Evolutionary conservation across 1,284 basidiomycete species (phyloP).

Genomic region (Trametes pubescens): DNA sequence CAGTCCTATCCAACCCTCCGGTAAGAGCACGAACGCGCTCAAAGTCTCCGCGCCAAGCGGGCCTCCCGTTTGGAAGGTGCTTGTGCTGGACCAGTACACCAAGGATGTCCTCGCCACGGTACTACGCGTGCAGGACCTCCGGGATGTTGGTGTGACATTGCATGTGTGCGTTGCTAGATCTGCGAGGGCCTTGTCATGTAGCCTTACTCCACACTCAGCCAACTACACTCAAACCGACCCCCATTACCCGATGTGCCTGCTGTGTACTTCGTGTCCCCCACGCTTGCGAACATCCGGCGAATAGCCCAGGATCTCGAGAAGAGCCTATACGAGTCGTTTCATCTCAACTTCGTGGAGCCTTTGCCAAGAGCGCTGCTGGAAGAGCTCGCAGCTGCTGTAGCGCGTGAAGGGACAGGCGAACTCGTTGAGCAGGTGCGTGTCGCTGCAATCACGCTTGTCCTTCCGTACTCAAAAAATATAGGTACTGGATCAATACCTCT

Average conservation of each 20-base stretch:
- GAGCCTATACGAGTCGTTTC: conserved; percentile 90
- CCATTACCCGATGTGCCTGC: conserved; percentile 96
- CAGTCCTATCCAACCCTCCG: conserved; percentile 41
- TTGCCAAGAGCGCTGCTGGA: conserved; percentile 90
- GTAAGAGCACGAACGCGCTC: conserved; percentile 48
- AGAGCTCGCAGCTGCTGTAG: conserved; percentile 91
- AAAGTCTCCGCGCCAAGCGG: conserved; percentile 63
- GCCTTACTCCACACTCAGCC: conserved; percentile 57
- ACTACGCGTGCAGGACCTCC: conserved; percentile 93
- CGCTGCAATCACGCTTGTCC: neutral
- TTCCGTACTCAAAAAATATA: conserved; percentile 40
- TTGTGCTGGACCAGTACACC: conserved; percentile 94
- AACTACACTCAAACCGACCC: conserved; percentile 90
- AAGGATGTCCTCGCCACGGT: conserved; percentile 97
- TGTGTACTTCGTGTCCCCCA: conserved; percentile 96
- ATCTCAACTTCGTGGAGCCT: conserved; percentile 95
- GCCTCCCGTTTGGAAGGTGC: conserved; percentile 95
- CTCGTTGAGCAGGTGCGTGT: conserved; percentile 76
- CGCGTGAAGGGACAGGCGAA: conserved; percentile 86
- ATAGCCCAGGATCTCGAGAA: conserved; percentile 92
- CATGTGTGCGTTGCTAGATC: conserved; percentile 77
- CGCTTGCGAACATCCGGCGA: conserved; percentile 84
- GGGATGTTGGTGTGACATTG: conserved; percentile 96
- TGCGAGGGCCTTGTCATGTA: neutral
- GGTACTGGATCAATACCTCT: conserved; percentile 96